Conservation (phyloP, 768 basidiomycete genomes). For the Mycena crocata region DNA sequence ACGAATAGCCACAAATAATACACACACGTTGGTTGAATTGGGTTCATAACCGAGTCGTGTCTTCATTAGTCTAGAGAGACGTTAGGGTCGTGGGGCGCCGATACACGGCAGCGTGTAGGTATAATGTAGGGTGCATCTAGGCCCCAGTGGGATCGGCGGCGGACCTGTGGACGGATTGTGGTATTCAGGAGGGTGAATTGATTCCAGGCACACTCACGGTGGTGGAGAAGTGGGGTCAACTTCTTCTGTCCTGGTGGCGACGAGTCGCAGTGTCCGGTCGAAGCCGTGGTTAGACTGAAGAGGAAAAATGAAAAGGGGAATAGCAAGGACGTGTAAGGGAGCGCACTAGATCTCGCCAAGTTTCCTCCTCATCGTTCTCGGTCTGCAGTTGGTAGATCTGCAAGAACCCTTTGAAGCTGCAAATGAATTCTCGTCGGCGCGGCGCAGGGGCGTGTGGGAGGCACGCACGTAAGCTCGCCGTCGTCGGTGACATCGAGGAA, state of each 20-base stretch:
- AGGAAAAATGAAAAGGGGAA: slow-evolving; percentile 13
- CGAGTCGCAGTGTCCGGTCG: slow-evolving; percentile 71
- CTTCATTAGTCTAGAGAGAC: slow-evolving; percentile 24
- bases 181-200: neutral
- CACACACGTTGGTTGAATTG: slow-evolving; percentile 21
- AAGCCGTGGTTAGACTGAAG: slow-evolving; percentile 80
- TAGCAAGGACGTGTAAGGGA: neutral
- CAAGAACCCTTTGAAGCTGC: slow-evolving; percentile 82
- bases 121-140: slow-evolving; percentile 15
- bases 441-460: slow-evolving; percentile 3
- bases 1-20: slow-evolving; percentile 33
- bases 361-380: slow-evolving; percentile 86
- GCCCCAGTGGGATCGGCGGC: slow-evolving; percentile 11
- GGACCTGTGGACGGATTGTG: slow-evolving; percentile 2
- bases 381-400: slow-evolving; percentile 90
- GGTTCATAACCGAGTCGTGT: slow-evolving; percentile 1
- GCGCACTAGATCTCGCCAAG: slow-evolving; percentile 83
- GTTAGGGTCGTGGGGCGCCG: slow-evolving; percentile 26
- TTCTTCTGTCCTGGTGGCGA: slow-evolving; percentile 41
- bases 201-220: slow-evolving; percentile 5
- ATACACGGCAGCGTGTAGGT: slow-evolving; percentile 18
- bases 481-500: slow-evolving; percentile 81
- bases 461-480: slow-evolving; percentile 76
- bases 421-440: slow-evolving; percentile 2
- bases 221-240: slow-evolving; percentile 19